Conservation (phyloP, 106 monocot species). For the Dendrobium nobile region DNA sequence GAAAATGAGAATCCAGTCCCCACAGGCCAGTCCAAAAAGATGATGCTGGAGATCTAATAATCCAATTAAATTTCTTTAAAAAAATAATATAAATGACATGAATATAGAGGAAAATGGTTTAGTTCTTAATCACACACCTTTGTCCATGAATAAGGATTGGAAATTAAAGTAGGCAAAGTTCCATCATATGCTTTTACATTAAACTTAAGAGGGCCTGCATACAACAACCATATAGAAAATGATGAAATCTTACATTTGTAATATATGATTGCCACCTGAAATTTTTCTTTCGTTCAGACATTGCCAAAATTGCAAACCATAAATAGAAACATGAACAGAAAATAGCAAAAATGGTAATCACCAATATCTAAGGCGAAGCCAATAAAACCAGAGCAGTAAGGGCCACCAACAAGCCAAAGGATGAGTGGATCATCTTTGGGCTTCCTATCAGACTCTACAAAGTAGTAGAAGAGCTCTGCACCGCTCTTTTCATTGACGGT, state of each 20-base stretch:
- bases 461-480: constrained; percentile 58
- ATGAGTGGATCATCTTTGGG: constrained; percentile 51
- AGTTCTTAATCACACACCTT: constrained; percentile 9
- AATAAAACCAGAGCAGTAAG: constrained; percentile 45
- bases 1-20: constrained; percentile 2
- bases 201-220: constrained; percentile 39
- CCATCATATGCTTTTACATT: constrained; percentile 14
- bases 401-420: constrained; percentile 56
- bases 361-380: constrained; percentile 38
- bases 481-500: constrained; percentile 28
- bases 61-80: not conserved
- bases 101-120: not conserved
- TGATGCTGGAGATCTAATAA: not conserved
- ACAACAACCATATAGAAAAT: not conserved
- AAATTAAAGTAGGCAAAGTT: not conserved
- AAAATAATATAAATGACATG: not conserved
- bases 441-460: constrained; percentile 51
- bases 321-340: not conserved
- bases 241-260: not conserved
- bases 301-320: too few relatives aligned
- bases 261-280: not conserved
- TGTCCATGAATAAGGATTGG: constrained; percentile 1
- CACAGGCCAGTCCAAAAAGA: constrained; percentile 1
- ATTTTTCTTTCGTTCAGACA: too few relatives aligned
- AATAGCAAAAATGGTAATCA: not conserved